Evolutionary conservation across 139 green algal species (phyloP).

Genomic region (Picochlorum sp.): DNA sequence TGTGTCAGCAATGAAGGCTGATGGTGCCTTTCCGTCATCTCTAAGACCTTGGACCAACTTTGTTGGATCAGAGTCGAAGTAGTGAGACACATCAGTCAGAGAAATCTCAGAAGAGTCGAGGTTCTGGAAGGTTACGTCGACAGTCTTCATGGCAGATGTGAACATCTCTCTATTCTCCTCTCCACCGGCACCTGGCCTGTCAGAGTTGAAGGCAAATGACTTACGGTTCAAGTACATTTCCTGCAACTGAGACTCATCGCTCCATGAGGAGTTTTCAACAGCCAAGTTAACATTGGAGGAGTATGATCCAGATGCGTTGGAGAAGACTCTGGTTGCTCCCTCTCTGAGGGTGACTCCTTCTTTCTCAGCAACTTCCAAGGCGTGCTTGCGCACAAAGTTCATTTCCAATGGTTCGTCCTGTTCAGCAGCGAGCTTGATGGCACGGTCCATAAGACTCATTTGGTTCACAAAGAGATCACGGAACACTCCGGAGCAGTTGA

Average conservation of each 20-base stretch:
- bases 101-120: constrained; percentile 96
- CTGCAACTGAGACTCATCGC: constrained; percentile 90
- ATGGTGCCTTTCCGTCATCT: constrained; percentile 74
- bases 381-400: constrained; percentile 99
- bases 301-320: constrained; percentile 90
- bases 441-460: constrained; percentile 96
- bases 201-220: constrained; percentile 96
- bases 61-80: constrained; percentile 98
- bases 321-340: constrained; percentile 93
- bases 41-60: constrained; percentile 93
- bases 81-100: constrained; percentile 88
- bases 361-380: constrained; percentile 85
- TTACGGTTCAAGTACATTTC: constrained; percentile 96
- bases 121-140: constrained; percentile 99
- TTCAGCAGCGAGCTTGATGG: constrained; percentile 97
- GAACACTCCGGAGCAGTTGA: constrained; percentile 99
- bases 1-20: constrained; percentile 95
- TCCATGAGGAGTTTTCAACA: constrained; percentile 95
- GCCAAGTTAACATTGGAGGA: constrained; percentile 98
- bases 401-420: constrained; percentile 95
- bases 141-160: constrained; percentile 90
- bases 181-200: constrained; percentile 84
- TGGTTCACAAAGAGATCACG: constrained; percentile 98
- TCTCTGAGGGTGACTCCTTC: constrained; percentile 75
- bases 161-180: constrained; percentile 84